These are phyloP conservation scores for Cladophialophora bantiana DNA, from an alignment of 2,329 filamentous ascomycete genomes.

Conservation along the genomic window DNA sequence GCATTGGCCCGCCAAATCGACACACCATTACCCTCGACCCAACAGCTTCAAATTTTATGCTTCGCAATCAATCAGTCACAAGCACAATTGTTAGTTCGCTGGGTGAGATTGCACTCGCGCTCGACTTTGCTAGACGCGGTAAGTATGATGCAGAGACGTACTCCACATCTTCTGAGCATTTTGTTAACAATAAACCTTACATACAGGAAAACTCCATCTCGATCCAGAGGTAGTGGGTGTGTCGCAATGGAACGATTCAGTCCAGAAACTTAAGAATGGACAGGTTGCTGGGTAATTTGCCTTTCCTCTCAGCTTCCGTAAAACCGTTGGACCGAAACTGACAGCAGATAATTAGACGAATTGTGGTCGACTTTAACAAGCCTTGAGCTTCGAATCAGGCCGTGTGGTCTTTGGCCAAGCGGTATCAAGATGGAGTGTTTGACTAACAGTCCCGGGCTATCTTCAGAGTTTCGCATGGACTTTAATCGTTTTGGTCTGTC, in stretches of 20 bases:
- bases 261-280: conserved; percentile 39
- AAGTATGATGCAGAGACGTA: neutral
- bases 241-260: conserved; percentile 35
- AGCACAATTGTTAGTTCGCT: conserved; percentile 33
- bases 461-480: too few species aligned
- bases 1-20: conserved; percentile 42
- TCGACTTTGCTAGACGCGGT: conserved; percentile 36
- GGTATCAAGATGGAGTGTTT: too few species aligned
- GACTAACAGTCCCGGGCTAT: too few species aligned
- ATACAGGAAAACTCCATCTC: conserved; percentile 36
- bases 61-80: conserved; percentile 32
- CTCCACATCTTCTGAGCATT: neutral
- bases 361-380: conserved; percentile 40
- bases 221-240: conserved; percentile 38
- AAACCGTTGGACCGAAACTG: neutral
- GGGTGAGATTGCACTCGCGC: conserved; percentile 30
- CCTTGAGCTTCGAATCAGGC: conserved; percentile 16
- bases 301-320: neutral
- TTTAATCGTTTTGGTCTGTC: too few species aligned
- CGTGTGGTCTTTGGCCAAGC: too few species aligned
- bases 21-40: conserved; percentile 31
- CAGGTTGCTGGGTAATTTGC: conserved; percentile 38
- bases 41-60: conserved; percentile 21
- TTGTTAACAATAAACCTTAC: neutral
- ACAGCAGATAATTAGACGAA: conserved; percentile 30